phyloP scores from a whole-genome alignment of 768 basidiomycete species.

The Cystofilobasidium bisporidii region DNA sequence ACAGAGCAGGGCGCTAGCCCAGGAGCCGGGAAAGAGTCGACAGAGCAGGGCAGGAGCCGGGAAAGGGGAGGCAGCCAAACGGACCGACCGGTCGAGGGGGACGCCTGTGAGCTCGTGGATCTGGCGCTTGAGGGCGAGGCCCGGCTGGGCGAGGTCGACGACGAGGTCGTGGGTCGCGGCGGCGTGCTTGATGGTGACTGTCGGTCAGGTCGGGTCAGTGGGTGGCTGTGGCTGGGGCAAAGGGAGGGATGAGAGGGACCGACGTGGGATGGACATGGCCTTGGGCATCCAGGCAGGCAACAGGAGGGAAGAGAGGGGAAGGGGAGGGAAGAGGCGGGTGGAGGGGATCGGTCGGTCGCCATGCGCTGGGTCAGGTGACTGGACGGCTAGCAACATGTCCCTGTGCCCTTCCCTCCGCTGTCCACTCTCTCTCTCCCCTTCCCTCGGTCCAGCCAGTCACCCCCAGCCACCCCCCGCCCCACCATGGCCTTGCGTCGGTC shows the following conservation, averaged over 20 bases:
- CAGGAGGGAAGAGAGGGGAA: background rate
- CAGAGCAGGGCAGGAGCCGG: too few species aligned
- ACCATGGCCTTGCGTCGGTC: background rate
- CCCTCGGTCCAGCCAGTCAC: background rate
- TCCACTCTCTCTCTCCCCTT: background rate
- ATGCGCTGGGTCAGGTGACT: slow-evolving; percentile 50
- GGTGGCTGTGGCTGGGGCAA: background rate
- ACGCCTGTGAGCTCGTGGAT: slow-evolving; percentile 76
- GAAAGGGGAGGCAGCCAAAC: too few species aligned
- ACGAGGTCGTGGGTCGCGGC: slow-evolving; percentile 64
- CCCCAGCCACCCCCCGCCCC: background rate
- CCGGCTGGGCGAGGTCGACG: slow-evolving; percentile 63
- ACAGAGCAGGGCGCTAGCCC: too few species aligned
- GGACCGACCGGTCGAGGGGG: slow-evolving; percentile 36
- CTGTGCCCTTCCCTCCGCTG: background rate
- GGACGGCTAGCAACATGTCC: too few species aligned
- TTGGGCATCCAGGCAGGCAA: slow-evolving; percentile 15
- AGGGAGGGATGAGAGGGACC: slow-evolving; percentile 60
- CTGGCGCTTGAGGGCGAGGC: slow-evolving; percentile 67
- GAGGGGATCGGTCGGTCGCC: slow-evolving; percentile 90
- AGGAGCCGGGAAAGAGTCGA: too few species aligned
- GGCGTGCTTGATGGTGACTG: slow-evolving; percentile 78
- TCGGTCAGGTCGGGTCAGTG: background rate
- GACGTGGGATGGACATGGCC: slow-evolving; percentile 18
- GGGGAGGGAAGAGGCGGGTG: slow-evolving; percentile 43